Conservation (phyloP, 2,329 filamentous ascomycete genomes). For the Aspergillus tanneri region DNA sequence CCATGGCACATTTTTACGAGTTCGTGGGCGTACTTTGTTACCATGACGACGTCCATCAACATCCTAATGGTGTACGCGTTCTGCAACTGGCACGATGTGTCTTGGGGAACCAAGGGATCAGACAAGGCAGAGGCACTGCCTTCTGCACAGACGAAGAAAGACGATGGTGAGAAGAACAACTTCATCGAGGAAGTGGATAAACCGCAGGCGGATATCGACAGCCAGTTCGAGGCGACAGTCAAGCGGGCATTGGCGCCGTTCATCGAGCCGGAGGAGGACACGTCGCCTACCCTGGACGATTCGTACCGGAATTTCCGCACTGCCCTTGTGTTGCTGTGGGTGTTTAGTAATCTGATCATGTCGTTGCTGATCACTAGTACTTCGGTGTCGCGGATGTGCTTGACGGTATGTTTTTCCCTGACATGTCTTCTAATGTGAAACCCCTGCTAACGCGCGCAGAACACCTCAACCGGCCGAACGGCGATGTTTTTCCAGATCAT, state of each 20-base stretch:
- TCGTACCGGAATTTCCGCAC: conserved; percentile 99
- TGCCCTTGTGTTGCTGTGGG: conserved; percentile 87
- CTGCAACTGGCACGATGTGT: conserved; percentile 99
- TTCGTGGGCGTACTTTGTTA: conserved; percentile 71
- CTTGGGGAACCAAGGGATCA: conserved; percentile 98
- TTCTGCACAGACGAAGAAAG: conserved; percentile 84
- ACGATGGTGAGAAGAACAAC: conserved; percentile 70
- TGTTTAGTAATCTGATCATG: conserved; percentile 90
- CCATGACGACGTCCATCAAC: conserved; percentile 95
- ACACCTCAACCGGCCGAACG: conserved; percentile 70
- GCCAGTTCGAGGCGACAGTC: conserved; percentile 92
- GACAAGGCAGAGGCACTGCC: conserved; percentile 93
- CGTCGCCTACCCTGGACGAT: conserved; percentile 76
- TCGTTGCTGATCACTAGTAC: conserved; percentile 74
- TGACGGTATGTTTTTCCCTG: conserved; percentile 65
- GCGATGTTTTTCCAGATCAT: conserved; percentile 88
- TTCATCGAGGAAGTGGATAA: conserved; percentile 96
- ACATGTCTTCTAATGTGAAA: neutral
- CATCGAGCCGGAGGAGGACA: conserved; percentile 72
- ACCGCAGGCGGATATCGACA: conserved; percentile 96
- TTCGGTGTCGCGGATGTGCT: conserved; percentile 77
- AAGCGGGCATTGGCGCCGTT: conserved; percentile 87
- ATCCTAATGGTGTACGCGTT: conserved; percentile 99
- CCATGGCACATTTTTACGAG: conserved; percentile 99
- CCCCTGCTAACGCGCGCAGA: conserved; percentile 43